Percentiles rank a stretch among this genome's conserved stretches.
Evolutionary conservation across 345 rosid species (phyloP).

Genomic region (Eucalyptus curtisii): DNA sequence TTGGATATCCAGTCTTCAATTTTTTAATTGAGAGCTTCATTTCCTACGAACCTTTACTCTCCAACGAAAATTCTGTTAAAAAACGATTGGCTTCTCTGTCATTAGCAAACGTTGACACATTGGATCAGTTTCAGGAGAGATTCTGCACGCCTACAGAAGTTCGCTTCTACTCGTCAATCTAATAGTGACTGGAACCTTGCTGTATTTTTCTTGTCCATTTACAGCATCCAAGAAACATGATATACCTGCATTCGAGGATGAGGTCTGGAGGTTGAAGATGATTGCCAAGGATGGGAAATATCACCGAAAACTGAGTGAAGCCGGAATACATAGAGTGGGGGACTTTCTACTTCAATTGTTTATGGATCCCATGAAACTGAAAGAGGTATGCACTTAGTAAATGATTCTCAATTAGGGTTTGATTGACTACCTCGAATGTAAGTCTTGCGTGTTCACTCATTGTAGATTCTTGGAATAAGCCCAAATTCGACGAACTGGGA

Average conservation of each 20-base stretch:
- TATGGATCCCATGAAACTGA: conserved; percentile 53
- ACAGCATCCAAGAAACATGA: conserved; percentile 93
- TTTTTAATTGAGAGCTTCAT: not conserved
- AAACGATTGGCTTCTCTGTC: not conserved
- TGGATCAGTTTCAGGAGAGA: not conserved
- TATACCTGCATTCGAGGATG: conserved; percentile 74
- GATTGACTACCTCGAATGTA: not conserved
- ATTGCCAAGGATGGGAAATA: conserved; percentile 92
- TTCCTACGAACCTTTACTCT: not conserved
- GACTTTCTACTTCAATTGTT: conserved; percentile 73
- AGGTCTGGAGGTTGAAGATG: conserved; percentile 93
- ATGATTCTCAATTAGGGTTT: not conserved
- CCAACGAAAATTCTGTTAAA: not conserved
- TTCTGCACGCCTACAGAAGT: not conserved
- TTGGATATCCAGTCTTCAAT: not conserved
- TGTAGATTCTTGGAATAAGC: not conserved
- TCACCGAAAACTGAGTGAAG: conserved; percentile 76
- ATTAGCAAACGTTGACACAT: not conserved
- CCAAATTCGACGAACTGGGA: not conserved
- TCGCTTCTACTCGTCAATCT: not conserved
- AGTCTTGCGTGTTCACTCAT: not conserved
- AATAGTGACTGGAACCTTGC: not conserved
- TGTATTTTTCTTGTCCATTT: not conserved
- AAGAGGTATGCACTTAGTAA: conserved; percentile 40
- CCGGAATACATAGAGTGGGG: conserved; percentile 67